Evolutionary conservation across 2,329 filamentous ascomycete species (phyloP), one percentile per base, ranked within the genome.

Genomic region (Hypoxylon sp.): DNA sequence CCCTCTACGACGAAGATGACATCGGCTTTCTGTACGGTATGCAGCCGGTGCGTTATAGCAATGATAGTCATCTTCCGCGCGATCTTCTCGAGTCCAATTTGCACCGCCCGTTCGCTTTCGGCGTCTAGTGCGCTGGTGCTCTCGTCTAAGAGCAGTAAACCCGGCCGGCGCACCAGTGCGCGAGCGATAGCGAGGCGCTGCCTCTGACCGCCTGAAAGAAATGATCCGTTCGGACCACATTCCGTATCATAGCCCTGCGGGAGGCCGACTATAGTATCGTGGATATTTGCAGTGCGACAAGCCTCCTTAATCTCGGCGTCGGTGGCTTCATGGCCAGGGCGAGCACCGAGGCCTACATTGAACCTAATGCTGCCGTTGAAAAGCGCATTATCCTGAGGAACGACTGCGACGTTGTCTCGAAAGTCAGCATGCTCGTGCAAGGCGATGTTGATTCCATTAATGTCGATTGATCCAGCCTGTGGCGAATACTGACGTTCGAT

Each of bases 111-210:
- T 11, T 90, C 88, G 28, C 84, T 88, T 72, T 87, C 86, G 0
- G 85, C 83, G 72, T 93, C 91, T 1, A 94, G 81, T 4, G 88
- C 89, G 30, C 86, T 88, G 0, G 91, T 93, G 5, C 89, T 87
- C 79, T 93, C 91, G 72, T 93, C 91, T 0, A 93, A 81, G 28
- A 93, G 83, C 11, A 93, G 77, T 1, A 93, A 80, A 53, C 87
- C 83, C 0, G 91, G 91, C 19, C 85, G 82, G 0, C 91, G 84
- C 1, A 91, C 81, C 0, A 92, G 81, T 1, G 91, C 90, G 7
- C 91, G 83, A 0, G 91, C 91, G 70, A 93, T 92, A 0, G 88
- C 86, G 17, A 93, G 75, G 1, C 91, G 83, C 75, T 93, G 91
- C 5, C 87, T 87, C 75, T 93, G 91, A 0, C 91, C 91, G 5